These are phyloP conservation scores for Volvox carteri DNA, from an alignment of 163 green algal species.

Conservation along the genomic window DNA sequence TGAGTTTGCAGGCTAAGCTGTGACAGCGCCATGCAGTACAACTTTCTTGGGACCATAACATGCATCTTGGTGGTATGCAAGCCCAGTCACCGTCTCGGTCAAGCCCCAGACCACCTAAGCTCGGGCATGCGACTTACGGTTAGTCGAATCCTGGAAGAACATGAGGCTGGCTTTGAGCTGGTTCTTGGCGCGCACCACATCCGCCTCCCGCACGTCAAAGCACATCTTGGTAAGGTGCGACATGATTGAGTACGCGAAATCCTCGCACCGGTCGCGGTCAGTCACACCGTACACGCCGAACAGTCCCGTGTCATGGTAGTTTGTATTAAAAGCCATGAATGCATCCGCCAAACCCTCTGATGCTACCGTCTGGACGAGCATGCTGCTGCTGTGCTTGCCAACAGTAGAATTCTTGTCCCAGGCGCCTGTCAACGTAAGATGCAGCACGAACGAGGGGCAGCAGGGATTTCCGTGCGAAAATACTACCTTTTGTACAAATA, in stretches of 20 bases:
- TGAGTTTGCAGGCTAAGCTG: too few species aligned
- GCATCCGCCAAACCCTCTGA: constrained; percentile 89
- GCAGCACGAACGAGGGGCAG: too few species aligned
- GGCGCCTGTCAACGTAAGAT: too few species aligned
- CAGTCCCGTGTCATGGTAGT: constrained; percentile 98
- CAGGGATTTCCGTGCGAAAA: too few species aligned
- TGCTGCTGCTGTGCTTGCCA: constrained; percentile 78
- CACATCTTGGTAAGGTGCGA: constrained; percentile 84
- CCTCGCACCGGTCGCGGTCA: constrained; percentile 74
- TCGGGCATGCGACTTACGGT: constrained; percentile 62
- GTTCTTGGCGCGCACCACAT: constrained; percentile 94
- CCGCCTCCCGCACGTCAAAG: constrained; percentile 90
- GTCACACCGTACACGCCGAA: constrained; percentile 96
- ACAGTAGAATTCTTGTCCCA: constrained; percentile 90
- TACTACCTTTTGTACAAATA: too few species aligned
- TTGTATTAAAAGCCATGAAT: constrained; percentile 99
- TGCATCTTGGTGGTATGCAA: too few species aligned
- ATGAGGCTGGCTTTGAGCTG: constrained; percentile 94
- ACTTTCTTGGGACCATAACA: too few species aligned
- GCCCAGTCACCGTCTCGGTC: too few species aligned
- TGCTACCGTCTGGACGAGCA: constrained; percentile 90
- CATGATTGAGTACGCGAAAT: constrained; percentile 90
- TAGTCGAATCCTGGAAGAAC: constrained; percentile 82
- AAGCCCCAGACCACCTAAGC: not conserved
- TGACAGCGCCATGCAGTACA: too few species aligned